A percentile compares a stretch with the other conserved stretches of the same genome.
These are phyloP conservation scores for Dichotomopilus funicola DNA, from an alignment of 2,329 filamentous ascomycete species.

Conservation along the genomic window DNA sequence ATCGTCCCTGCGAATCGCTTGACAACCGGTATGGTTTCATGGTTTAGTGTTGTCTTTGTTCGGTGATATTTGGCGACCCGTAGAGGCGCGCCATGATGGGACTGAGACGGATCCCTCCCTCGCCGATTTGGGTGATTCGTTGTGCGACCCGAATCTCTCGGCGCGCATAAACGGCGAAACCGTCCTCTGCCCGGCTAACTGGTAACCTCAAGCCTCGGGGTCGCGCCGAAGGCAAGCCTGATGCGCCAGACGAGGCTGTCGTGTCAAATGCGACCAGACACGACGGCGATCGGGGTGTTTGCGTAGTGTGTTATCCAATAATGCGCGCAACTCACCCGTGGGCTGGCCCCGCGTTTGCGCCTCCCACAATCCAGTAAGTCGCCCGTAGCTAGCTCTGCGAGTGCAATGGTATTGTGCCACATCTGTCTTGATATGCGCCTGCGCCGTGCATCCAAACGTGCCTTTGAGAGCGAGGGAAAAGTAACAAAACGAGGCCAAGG, in stretches of 20 bases:
- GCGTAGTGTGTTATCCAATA: constrained; percentile 1
- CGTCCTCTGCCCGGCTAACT: no score
- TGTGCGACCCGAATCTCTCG: no score
- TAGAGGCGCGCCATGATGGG: no score
- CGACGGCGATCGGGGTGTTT: background rate
- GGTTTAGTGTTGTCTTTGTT: no score
- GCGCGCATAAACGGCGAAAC: no score
- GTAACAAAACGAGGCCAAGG: background rate
- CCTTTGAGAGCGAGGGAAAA: background rate
- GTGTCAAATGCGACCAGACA: background rate
- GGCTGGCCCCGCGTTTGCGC: background rate
- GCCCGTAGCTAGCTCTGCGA: background rate
- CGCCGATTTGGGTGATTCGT: no score
- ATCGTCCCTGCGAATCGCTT: no score
- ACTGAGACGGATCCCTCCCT: no score
- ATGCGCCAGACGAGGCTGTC: background rate
- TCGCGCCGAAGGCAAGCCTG: no score
- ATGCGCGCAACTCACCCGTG: constrained; percentile 1
- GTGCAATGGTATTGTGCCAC: background rate
- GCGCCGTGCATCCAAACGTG: constrained; percentile 14
- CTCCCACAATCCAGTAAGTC: background rate
- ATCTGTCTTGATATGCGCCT: background rate
- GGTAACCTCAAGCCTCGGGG: no score
- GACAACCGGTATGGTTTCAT: no score
- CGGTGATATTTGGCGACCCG: no score